A percentile compares a stretch with the other conserved stretches of the same genome.
These are phyloP conservation scores for Primulina huaijiensis DNA, from an alignment of 257 asterid species.

Conservation along the genomic window DNA sequence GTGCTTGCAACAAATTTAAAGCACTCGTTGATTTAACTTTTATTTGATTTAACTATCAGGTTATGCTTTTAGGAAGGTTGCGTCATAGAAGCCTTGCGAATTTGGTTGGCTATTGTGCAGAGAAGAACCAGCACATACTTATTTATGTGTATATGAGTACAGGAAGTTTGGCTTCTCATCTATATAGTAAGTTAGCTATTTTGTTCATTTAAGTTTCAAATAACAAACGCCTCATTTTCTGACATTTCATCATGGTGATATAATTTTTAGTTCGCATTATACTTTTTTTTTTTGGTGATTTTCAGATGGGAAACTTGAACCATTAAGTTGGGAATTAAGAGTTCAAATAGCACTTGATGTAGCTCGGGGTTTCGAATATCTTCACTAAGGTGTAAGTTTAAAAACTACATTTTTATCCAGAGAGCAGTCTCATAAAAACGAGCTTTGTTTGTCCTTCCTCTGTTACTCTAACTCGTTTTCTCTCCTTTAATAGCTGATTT, in stretches of 20 bases:
- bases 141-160: slow-evolving; percentile 85
- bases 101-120: slow-evolving; percentile 94
- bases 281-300: slow-evolving; percentile 2
- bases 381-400: slow-evolving; percentile 87
- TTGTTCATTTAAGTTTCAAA: neutral
- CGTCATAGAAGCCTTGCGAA: slow-evolving; percentile 97
- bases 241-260: neutral
- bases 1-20: slow-evolving; percentile 88
- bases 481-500: slow-evolving; percentile 13
- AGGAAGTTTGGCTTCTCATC: slow-evolving; percentile 93
- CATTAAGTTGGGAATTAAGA: slow-evolving; percentile 68
- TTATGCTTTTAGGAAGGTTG: slow-evolving; percentile 84
- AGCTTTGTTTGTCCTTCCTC: neutral
- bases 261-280: slow-evolving; percentile 1
- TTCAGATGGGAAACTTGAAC: slow-evolving; percentile 52
- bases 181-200: slow-evolving; percentile 59
- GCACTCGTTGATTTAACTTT: slow-evolving; percentile 10
- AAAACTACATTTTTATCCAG: neutral
- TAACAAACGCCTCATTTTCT: neutral
- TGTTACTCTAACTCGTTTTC: slow-evolving; percentile 3
- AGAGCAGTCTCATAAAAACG: slow-evolving; percentile 1
- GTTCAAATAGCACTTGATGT: slow-evolving; percentile 92
- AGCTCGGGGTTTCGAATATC: slow-evolving; percentile 97
- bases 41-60: slow-evolving; percentile 44
- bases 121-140: slow-evolving; percentile 86